Percentiles rank a stretch among this genome's conserved stretches.
These are phyloP conservation scores for Tulasnella calospora DNA, from an alignment of 768 basidiomycete species.

Conservation along the genomic window DNA sequence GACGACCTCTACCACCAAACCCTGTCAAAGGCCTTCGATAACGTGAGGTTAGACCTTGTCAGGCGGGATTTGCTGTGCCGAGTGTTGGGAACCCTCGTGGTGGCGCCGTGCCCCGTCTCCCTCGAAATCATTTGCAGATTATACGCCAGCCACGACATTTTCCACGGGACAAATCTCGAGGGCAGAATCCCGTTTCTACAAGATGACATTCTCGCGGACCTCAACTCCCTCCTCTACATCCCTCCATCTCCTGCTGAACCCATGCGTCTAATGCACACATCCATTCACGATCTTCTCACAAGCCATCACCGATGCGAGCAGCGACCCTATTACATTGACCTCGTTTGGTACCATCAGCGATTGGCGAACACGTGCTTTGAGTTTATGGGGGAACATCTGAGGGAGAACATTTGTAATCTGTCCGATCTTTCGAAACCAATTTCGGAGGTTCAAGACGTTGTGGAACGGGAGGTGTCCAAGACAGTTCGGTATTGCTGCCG, in stretches of 20 bases:
- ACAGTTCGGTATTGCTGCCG: not conserved
- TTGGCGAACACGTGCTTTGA: not conserved
- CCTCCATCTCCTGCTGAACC: not conserved
- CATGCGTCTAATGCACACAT: not conserved
- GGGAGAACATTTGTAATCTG: not conserved
- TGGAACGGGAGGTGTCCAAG: not conserved
- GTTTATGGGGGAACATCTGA: not conserved
- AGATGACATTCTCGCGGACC: not conserved
- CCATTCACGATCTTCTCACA: not conserved
- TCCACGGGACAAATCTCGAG: not conserved
- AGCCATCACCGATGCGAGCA: not conserved
- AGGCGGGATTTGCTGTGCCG: not conserved
- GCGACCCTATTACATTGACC: not conserved
- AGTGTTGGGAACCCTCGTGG: not conserved
- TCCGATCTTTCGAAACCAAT: not conserved
- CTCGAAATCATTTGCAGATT: not conserved
- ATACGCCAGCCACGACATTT: not conserved
- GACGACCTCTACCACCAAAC: not conserved
- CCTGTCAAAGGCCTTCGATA: not conserved
- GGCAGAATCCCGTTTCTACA: not conserved
- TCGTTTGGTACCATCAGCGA: not conserved
- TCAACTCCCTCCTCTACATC: not conserved
- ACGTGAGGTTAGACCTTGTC: not conserved
- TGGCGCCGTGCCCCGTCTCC: not conserved
- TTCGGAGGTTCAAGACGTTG: not conserved